A percentile compares a stretch with the other conserved stretches of the same genome.
Evolutionary conservation across 192 early-diverging fungal species (phyloP).

Genomic region (Linderina pennispora): DNA sequence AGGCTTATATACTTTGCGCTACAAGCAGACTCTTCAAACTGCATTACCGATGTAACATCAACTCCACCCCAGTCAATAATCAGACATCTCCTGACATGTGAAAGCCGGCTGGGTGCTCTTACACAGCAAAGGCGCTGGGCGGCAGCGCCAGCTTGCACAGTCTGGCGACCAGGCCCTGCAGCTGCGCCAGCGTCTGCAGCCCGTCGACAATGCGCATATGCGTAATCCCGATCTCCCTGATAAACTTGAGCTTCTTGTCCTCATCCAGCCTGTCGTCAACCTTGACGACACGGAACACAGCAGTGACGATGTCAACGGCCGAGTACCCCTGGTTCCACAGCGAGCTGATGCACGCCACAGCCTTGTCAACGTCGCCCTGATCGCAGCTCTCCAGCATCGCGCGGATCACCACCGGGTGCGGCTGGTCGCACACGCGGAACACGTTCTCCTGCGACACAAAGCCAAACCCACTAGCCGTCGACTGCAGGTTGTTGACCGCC

Average conservation of each 20-base stretch:
- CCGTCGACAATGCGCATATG: conserved; percentile 94
- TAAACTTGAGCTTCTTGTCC: conserved; percentile 75
- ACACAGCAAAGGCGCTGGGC: conserved; percentile 6
- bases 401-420: conserved; percentile 78
- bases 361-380: conserved; percentile 61
- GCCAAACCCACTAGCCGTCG: conserved; percentile 81
- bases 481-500: conserved; percentile 94
- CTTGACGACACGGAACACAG: conserved; percentile 89
- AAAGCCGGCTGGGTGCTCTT: no score
- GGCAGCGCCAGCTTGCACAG: conserved; percentile 43
- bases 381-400: conserved; percentile 70
- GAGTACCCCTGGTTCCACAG: conserved; percentile 85
- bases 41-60: no score
- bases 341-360: conserved; percentile 58
- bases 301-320: conserved; percentile 85
- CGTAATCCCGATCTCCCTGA: conserved; percentile 86
- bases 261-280: conserved; percentile 67
- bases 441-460: conserved; percentile 85
- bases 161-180: conserved; percentile 74
- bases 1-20: no score
- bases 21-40: no score
- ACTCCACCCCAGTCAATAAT: no score
- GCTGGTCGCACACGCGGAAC: conserved; percentile 97
- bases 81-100: no score
- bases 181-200: conserved; percentile 74